Conservation (phyloP, 768 basidiomycete species). For the Auricularia auricula-judae region DNA sequence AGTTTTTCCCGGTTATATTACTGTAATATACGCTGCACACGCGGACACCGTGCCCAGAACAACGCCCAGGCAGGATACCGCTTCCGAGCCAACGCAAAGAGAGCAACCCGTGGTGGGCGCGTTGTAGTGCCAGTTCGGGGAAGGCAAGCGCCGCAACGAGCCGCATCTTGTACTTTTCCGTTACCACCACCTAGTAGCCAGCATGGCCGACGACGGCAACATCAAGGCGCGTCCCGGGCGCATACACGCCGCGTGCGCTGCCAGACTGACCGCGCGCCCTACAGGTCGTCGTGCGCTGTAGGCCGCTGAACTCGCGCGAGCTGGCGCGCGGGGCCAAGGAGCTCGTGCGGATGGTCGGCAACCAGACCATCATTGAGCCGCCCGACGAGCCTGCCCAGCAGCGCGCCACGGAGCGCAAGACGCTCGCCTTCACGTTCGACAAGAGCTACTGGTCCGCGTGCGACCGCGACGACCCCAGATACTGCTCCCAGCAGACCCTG, state of each 20-base stretch:
- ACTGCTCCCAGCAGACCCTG: constrained; percentile 90
- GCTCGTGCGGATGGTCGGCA: constrained; percentile 91
- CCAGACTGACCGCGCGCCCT: no score
- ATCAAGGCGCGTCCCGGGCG: constrained; percentile 40
- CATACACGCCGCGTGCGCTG: no score
- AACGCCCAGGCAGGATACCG: no score
- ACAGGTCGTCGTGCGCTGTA: constrained; percentile 78
- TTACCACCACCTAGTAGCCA: neutral
- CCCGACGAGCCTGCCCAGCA: constrained; percentile 65
- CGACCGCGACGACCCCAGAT: constrained; percentile 74
- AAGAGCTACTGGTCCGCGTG: constrained; percentile 98
- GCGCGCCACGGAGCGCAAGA: constrained; percentile 82
- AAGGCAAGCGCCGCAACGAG: no score
- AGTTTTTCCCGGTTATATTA: neutral
- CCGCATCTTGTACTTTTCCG: no score
- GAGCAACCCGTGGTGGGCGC: no score
- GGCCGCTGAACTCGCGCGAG: constrained; percentile 92
- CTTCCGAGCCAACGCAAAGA: no score
- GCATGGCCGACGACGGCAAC: constrained; percentile 38
- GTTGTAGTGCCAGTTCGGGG: no score
- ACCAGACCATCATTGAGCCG: constrained; percentile 86
- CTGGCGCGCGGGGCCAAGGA: constrained; percentile 86
- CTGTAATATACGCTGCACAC: no score
- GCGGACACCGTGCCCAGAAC: no score
- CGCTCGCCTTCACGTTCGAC: constrained; percentile 89